Conservation (phyloP, 257 asterid species). For the Craterostigma plantagineum region DNA sequence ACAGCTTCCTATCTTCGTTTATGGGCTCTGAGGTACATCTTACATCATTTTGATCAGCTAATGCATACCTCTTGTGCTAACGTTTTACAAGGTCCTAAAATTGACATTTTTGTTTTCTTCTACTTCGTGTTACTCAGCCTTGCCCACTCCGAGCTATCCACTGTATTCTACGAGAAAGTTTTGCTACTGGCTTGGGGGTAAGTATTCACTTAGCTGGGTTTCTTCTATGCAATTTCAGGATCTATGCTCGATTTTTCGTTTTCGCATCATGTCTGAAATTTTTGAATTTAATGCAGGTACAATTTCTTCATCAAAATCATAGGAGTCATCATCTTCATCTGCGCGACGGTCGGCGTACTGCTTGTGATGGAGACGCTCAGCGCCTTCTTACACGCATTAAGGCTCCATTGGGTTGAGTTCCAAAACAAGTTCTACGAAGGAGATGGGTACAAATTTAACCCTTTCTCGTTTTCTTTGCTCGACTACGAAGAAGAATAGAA, state of each 20-base stretch:
- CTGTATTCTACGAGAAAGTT: conserved; percentile 65
- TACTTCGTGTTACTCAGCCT: conserved; percentile 29
- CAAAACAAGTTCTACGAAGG: conserved; percentile 69
- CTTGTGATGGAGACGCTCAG: conserved; percentile 74
- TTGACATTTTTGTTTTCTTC: neutral
- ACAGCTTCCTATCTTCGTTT: conserved; percentile 98
- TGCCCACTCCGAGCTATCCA: conserved; percentile 66
- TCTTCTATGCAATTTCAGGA: neutral
- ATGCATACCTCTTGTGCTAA: neutral
- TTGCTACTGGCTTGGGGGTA: conserved; percentile 81
- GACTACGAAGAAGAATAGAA: conserved; percentile 30
- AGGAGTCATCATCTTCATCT: conserved; percentile 43
- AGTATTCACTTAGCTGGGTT: conserved; percentile 12
- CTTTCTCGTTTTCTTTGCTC: conserved; percentile 29
- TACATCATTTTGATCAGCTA: conserved; percentile 3
- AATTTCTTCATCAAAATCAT: conserved; percentile 33
- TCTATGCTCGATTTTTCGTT: neutral
- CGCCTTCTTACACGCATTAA: conserved; percentile 61
- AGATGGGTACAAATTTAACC: conserved; percentile 60
- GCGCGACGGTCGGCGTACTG: conserved; percentile 59
- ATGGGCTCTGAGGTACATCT: conserved; percentile 93
- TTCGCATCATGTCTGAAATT: too few species aligned
- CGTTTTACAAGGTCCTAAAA: neutral
- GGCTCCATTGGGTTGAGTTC: conserved; percentile 79
- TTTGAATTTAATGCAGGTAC: conserved; percentile 24